Evolutionary conservation across 164 flowering plant genomes (phyloP).

Genomic region (Chimonanthus salicifolius): DNA sequence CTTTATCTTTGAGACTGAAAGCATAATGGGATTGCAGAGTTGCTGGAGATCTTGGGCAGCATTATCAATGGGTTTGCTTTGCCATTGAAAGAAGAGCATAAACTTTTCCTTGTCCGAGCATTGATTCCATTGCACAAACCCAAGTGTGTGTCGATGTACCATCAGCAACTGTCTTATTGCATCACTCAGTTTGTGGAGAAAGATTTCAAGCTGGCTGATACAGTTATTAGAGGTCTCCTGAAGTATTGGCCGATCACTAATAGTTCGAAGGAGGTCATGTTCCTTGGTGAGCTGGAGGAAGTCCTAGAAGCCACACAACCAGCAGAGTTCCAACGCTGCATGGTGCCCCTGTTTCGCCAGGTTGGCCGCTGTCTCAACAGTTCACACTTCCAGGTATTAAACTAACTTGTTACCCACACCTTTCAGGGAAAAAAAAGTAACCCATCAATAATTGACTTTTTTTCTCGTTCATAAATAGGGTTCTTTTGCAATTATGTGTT

Average conservation of each 20-base stretch:
- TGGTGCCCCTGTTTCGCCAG: slow-evolving; percentile 71
- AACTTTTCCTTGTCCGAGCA: slow-evolving; percentile 71
- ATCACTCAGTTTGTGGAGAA: slow-evolving; percentile 81
- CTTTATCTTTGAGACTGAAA: slow-evolving; percentile 72
- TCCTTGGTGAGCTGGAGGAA: slow-evolving; percentile 80
- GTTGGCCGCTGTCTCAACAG: slow-evolving; percentile 73
- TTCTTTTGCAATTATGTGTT: neutral
- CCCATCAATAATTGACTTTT: neutral
- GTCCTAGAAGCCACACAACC: slow-evolving; percentile 74
- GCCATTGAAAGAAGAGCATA: slow-evolving; percentile 83
- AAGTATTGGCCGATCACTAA: slow-evolving; percentile 85
- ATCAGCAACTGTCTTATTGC: slow-evolving; percentile 80
- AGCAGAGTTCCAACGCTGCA: slow-evolving; percentile 76
- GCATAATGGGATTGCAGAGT: slow-evolving; percentile 74
- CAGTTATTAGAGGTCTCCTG: slow-evolving; percentile 70
- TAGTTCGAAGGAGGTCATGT: slow-evolving; percentile 82
- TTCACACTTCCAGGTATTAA: slow-evolving; percentile 72
- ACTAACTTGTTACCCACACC: neutral
- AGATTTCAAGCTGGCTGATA: slow-evolving; percentile 71
- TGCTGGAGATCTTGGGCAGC: slow-evolving; percentile 77
- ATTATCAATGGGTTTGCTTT: slow-evolving; percentile 81
- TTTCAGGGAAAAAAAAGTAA: too few relatives aligned
- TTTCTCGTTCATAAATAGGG: neutral
- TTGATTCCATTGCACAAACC: slow-evolving; percentile 85
- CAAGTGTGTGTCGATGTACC: slow-evolving; percentile 64